phyloP scores from a whole-genome alignment of 192 early-diverging fungal species.

The Borealophlyctis nickersoniae region DNA sequence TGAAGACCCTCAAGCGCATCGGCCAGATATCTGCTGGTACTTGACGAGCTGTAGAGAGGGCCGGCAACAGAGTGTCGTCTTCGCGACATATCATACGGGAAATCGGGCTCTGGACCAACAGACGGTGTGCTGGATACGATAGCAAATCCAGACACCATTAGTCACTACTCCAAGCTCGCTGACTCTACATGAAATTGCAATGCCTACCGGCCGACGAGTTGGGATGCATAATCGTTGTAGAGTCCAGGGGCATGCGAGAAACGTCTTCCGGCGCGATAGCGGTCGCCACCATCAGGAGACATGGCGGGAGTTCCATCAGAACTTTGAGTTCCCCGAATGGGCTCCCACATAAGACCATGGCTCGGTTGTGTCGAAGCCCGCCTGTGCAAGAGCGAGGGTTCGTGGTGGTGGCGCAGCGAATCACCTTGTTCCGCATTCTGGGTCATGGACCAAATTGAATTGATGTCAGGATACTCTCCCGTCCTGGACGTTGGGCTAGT shows the following conservation, averaged over 20 bases:
- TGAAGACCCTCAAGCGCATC: constrained; percentile 38
- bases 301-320: constrained; percentile 10
- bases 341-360: constrained; percentile 46
- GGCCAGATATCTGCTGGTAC: constrained; percentile 25
- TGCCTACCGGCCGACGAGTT: constrained; percentile 5
- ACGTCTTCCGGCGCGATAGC: constrained; percentile 48
- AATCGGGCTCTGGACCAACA: not conserved
- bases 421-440: constrained; percentile 19
- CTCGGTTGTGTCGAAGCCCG: constrained; percentile 55
- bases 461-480: constrained; percentile 48
- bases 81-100: constrained; percentile 27
- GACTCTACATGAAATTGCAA: no score
- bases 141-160: not conserved
- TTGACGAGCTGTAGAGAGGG: constrained; percentile 33
- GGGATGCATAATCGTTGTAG: constrained; percentile 36
- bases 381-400: constrained; percentile 42
- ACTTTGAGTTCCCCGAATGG: constrained; percentile 26
- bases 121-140: not conserved
- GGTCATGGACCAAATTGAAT: constrained; percentile 46
- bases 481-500: constrained; percentile 41
- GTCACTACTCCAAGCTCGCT: not conserved
- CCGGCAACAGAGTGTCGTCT: constrained; percentile 54
- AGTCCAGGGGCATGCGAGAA: constrained; percentile 56
- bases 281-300: constrained; percentile 47
- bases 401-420: constrained; percentile 17